Conservation (phyloP, 257 asterid genomes). For the Mentha longifolia region DNA sequence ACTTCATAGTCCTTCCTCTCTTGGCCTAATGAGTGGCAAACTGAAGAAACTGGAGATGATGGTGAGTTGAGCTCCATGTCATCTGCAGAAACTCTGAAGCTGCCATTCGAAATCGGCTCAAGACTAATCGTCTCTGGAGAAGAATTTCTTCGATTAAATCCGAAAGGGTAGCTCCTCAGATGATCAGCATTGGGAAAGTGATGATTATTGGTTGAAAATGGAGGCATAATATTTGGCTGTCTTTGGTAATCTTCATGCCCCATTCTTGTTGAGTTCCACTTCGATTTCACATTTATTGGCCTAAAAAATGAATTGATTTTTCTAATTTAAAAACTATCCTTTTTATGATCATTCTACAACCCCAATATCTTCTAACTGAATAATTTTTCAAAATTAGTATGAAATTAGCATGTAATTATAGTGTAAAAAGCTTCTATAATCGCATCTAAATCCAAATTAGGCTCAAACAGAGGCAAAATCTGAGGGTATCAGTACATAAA, state of each 20-base stretch:
- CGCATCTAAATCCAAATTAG: neutral
- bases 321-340: neutral
- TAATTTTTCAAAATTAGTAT: neutral
- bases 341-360: neutral
- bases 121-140: slow-evolving; percentile 69
- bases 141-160: slow-evolving; percentile 52
- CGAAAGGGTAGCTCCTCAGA: slow-evolving; percentile 45
- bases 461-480: slow-evolving; percentile 9
- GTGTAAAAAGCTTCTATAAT: neutral
- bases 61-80: slow-evolving; percentile 56
- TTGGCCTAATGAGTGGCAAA: slow-evolving; percentile 44
- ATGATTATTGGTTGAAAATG: slow-evolving; percentile 37
- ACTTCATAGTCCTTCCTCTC: slow-evolving; percentile 34
- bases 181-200: slow-evolving; percentile 34
- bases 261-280: slow-evolving; percentile 47
- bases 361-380: no score
- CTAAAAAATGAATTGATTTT: slow-evolving; percentile 37
- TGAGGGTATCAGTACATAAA: neutral
- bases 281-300: slow-evolving; percentile 63
- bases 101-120: slow-evolving; percentile 52
- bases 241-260: slow-evolving; percentile 39
- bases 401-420: neutral
- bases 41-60: slow-evolving; percentile 59
- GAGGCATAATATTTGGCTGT: slow-evolving; percentile 38
- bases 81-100: slow-evolving; percentile 52